Evolutionary conservation across 192 early-diverging fungal genomes (phyloP), one percentile per base, ranked within the genome.

Genomic region (Backusella sp.): DNA sequence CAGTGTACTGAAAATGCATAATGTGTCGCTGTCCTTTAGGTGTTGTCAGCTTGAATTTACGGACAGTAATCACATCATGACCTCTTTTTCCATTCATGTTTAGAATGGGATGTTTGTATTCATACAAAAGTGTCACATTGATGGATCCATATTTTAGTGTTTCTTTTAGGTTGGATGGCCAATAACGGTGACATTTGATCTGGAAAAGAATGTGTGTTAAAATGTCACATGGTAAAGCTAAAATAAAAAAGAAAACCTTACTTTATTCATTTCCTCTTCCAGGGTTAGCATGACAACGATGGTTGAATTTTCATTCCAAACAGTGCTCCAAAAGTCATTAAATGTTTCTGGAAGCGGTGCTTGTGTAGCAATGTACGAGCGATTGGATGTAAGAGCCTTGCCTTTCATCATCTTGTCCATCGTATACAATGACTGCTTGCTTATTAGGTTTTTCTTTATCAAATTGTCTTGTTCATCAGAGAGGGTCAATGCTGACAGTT

Each of bases 321-420:
- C 84, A 95, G 98, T 96, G 72, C 85, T 85, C 97, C 97, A 99
- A 83, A 99, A 98, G 70, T 94, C 94, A 28, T 80, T 73, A 26
- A 90, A 81, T 0, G 96, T 97, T 6, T 85, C 80, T 1, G 85
- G 87, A 42, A 97, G 76, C 9, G 97, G 97, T 0, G 94, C 97
- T 78, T 99, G 97, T 5, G 94, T 89, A 1, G 92, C 91, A 82
- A 99, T 97, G 74, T 96, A 99, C 15, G 30, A 44, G 26, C 70
- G 70, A 32, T 46, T 49, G 26, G 26, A 2, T 21, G 9, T 7
- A 21, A 9, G 7, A 2, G 46, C 19, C 46, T 49, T 49, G 19
- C 12, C 23, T 28, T 62, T 23, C 12, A 11, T 62, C 12, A 62
- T 62, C 19, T 21, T 19, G 7, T 70, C 26, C 73, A 69, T 73